These are phyloP conservation scores for Starmera quercuum DNA, from an alignment of 805 yeast species.

Conservation along the genomic window DNA sequence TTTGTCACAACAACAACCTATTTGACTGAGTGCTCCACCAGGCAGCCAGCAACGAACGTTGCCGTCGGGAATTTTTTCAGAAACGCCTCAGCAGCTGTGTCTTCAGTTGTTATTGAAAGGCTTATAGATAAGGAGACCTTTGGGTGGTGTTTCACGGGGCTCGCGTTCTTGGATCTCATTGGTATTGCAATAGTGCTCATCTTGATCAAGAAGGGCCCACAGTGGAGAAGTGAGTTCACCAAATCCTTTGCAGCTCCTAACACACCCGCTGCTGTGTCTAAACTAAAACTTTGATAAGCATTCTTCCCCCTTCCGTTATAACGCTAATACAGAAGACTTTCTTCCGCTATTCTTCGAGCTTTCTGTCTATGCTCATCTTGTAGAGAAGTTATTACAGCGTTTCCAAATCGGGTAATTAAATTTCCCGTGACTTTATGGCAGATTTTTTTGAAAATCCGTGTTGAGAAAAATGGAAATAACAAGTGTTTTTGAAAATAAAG, in stretches of 20 bases:
- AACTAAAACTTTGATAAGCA: too few relatives aligned
- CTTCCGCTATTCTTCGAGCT: too few relatives aligned
- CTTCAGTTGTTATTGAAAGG: slow-evolving; percentile 36
- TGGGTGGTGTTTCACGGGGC: slow-evolving; percentile 50
- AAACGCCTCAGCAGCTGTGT: slow-evolving; percentile 45
- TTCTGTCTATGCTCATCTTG: not conserved
- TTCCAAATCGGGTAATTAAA: not conserved
- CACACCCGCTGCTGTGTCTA: too few relatives aligned
- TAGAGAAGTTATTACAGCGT: too few relatives aligned
- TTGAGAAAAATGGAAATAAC: not conserved
- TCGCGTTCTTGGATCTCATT: slow-evolving; percentile 29
- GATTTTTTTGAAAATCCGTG: not conserved
- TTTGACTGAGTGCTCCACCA: slow-evolving; percentile 40
- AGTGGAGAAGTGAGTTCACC: slow-evolving; percentile 11
- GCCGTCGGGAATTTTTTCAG: slow-evolving; percentile 47
- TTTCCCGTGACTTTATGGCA: not conserved
- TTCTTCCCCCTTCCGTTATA: too few relatives aligned
- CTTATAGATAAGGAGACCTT: slow-evolving; percentile 31
- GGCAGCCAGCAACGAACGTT: slow-evolving; percentile 44
- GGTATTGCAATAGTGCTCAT: slow-evolving; percentile 9
- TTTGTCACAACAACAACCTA: slow-evolving; percentile 47
- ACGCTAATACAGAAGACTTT: too few relatives aligned
- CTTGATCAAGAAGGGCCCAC: slow-evolving; percentile 10
- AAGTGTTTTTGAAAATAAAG: not conserved
- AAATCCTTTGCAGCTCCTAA: not conserved